These are phyloP conservation scores for Ceratocystis alfenasii DNA, from an alignment of 2,329 filamentous ascomycete species.

Conservation along the genomic window DNA sequence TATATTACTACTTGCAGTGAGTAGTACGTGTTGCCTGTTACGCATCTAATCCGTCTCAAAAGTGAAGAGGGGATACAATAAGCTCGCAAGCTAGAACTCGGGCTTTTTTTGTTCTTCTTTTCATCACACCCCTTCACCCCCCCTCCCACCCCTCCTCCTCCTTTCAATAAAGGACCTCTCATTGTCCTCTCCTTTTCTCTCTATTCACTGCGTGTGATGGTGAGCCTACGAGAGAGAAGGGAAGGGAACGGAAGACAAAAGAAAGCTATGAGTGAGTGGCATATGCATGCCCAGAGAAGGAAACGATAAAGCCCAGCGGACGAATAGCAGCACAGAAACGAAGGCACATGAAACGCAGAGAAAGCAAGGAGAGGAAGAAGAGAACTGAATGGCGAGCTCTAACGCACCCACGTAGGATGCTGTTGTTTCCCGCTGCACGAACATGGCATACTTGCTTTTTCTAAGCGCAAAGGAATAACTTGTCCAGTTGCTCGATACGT, in stretches of 20 bases:
- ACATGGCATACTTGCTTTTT: background rate
- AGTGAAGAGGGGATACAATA: background rate
- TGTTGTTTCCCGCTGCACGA: background rate
- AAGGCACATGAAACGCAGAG: no score
- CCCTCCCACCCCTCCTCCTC: no score
- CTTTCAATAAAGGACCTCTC: no score
- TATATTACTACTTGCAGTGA: background rate
- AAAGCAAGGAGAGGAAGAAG: background rate
- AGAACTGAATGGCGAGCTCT: background rate
- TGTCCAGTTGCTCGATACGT: background rate
- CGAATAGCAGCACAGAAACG: no score
- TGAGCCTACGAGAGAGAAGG: background rate
- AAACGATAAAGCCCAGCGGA: background rate
- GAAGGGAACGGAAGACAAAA: background rate
- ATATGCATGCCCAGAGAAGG: background rate
- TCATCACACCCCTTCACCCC: no score
- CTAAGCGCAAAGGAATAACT: conserved; percentile 1
- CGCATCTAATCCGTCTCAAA: background rate
- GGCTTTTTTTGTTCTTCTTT: background rate
- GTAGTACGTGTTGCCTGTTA: background rate
- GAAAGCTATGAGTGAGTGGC: background rate
- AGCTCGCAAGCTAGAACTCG: background rate
- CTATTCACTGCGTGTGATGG: background rate
- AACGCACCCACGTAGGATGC: background rate
- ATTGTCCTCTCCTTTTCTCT: background rate